Evolutionary conservation across 1,139 yeast species (phyloP).

Genomic region (Sugiyamaella neomexicana): DNA sequence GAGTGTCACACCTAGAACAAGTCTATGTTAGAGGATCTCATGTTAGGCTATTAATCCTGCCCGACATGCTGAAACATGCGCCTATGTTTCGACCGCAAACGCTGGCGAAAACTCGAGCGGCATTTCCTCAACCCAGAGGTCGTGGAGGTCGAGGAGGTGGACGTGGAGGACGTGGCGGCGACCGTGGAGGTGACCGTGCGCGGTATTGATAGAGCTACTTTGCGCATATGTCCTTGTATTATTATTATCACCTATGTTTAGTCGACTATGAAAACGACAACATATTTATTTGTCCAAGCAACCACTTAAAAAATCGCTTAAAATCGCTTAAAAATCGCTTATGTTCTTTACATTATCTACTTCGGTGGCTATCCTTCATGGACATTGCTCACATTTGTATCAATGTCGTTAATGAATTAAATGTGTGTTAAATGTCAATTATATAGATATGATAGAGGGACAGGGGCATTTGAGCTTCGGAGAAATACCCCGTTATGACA

Average conservation of each 20-base stretch:
- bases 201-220: no score
- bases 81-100: conserved; percentile 67
- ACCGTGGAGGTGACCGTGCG: no score
- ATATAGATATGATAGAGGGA: not conserved
- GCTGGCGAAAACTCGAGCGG: conserved; percentile 35
- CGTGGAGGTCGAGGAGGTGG: conserved; percentile 30
- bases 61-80: conserved; percentile 79
- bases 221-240: no score
- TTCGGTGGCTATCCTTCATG: no score
- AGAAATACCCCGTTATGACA: not conserved
- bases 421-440: no score
- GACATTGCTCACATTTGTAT: no score
- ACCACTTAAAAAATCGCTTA: no score
- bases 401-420: not conserved
- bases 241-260: not conserved
- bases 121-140: conserved; percentile 27
- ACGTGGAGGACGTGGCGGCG: conserved; percentile 21
- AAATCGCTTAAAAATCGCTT: no score
- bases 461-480: not conserved
- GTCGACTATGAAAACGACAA: not conserved
- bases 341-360: no score
- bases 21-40: conserved; percentile 92
- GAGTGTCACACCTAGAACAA: conserved; percentile 73
- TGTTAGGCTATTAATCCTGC: conserved; percentile 78
- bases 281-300: conserved; percentile 10